Evolutionary conservation across 495 filamentous ascomycete species (phyloP).

Genomic region (Tetracladium setigerum): DNA sequence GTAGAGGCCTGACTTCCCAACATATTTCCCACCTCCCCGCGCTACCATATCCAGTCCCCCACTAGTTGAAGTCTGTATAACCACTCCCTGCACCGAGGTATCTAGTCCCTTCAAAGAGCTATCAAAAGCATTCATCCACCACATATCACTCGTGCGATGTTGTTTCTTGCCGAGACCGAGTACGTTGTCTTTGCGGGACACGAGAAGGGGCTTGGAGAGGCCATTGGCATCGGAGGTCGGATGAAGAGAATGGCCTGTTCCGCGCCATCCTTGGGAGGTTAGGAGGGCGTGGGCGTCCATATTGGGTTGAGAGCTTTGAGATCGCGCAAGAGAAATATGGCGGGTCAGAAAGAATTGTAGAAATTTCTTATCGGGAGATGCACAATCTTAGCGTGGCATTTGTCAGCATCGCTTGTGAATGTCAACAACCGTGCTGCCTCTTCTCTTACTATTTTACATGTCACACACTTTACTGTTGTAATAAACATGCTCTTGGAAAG

Average conservation of each 20-base stretch:
- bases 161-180: slow-evolving; percentile 63
- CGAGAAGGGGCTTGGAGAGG: slow-evolving; percentile 58
- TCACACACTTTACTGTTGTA: no score
- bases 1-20: slow-evolving; percentile 58
- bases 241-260: slow-evolving; percentile 66
- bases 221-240: slow-evolving; percentile 56
- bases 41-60: slow-evolving; percentile 45
- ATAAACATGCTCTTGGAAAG: no score
- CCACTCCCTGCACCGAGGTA: slow-evolving; percentile 35
- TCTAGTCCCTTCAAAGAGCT: slow-evolving; percentile 66
- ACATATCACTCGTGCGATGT: slow-evolving; percentile 59
- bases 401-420: no score
- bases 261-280: slow-evolving; percentile 70
- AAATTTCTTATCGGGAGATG: no score
- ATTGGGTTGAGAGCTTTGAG: not conserved
- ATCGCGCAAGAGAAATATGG: no score
- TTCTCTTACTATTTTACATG: no score
- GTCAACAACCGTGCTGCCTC: no score
- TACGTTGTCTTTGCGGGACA: slow-evolving; percentile 60
- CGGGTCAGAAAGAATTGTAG: no score
- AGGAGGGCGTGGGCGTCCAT: slow-evolving; percentile 69
- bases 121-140: slow-evolving; percentile 80
- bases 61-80: slow-evolving; percentile 40
- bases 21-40: slow-evolving; percentile 31
- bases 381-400: no score